phyloP scores from a whole-genome alignment of 257 asterid genomes.

The Nicotiana attenuata region DNA sequence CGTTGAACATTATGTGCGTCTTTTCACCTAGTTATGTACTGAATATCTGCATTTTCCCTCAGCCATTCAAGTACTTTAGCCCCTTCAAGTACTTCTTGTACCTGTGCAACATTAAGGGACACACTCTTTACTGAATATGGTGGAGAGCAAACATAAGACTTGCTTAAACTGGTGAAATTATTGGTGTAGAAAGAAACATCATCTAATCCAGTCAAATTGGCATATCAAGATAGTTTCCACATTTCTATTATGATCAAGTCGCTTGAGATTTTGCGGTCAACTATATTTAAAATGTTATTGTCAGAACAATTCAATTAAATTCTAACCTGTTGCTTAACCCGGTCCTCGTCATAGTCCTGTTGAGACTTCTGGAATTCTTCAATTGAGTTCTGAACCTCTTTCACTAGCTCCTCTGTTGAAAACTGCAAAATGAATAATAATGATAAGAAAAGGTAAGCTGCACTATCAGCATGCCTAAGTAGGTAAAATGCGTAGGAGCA shows the following conservation, averaged over 20 bases:
- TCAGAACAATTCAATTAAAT: conserved; percentile 3
- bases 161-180: no score
- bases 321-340: conserved; percentile 71
- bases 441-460: background rate
- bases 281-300: background rate
- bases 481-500: background rate
- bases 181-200: background rate
- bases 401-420: conserved; percentile 70
- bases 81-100: conserved; percentile 93
- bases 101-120: conserved; percentile 35
- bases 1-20: background rate
- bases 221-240: background rate
- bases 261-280: background rate
- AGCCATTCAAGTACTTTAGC: conserved; percentile 96
- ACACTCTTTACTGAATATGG: background rate
- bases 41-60: conserved; percentile 65
- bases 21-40: conserved; percentile 45
- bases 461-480: background rate
- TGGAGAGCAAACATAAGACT: no score
- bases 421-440: conserved; percentile 34
- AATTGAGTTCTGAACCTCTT: conserved; percentile 79
- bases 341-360: conserved; percentile 90
- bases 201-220: no score
- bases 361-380: conserved; percentile 63
- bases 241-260: background rate